A percentile compares a stretch with the other conserved stretches of the same genome.
These are phyloP conservation scores for Rhodotorula sphaerocarpa DNA, from an alignment of 768 basidiomycete species.

Conservation along the genomic window DNA sequence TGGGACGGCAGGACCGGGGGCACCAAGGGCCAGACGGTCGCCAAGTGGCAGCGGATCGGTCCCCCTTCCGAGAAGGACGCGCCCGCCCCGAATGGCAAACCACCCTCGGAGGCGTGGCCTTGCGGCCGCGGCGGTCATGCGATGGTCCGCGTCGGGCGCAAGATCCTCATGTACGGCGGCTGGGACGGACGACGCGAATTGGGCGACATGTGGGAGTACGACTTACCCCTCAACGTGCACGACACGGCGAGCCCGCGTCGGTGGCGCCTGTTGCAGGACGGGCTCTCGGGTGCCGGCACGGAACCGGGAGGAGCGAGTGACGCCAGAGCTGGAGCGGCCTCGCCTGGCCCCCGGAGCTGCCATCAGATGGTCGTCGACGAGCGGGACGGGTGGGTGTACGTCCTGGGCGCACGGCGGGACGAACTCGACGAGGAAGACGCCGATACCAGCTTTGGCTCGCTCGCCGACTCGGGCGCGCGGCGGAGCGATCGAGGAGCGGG, in stretches of 20 bases:
- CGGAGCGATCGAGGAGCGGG: background rate
- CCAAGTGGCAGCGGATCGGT: slow-evolving; percentile 19
- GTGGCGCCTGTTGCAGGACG: background rate
- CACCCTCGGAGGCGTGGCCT: background rate
- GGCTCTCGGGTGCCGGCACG: background rate
- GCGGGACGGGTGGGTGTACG: slow-evolving; percentile 30
- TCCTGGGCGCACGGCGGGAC: slow-evolving; percentile 26
- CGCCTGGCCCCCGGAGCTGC: slow-evolving; percentile 26
- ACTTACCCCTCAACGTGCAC: background rate
- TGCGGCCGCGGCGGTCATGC: slow-evolving; percentile 24
- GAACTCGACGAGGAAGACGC: background rate
- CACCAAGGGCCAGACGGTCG: slow-evolving; percentile 4
- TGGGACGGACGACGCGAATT: slow-evolving; percentile 13
- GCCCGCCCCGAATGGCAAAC: background rate
- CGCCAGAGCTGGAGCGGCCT: background rate
- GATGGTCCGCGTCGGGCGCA: slow-evolving; percentile 26
- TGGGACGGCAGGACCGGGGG: background rate
- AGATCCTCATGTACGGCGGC: slow-evolving; percentile 30
- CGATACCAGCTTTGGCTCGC: background rate
- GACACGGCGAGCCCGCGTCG: background rate
- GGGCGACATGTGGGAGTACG: slow-evolving; percentile 31
- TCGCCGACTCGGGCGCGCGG: background rate
- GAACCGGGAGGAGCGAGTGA: background rate
- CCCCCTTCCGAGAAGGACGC: background rate
- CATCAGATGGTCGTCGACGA: slow-evolving; percentile 30